A percentile compares a stretch with the other conserved stretches of the same genome.
Evolutionary conservation across 129 eudicot species (phyloP).

Genomic region (Heracleum sosnowskyi): DNA sequence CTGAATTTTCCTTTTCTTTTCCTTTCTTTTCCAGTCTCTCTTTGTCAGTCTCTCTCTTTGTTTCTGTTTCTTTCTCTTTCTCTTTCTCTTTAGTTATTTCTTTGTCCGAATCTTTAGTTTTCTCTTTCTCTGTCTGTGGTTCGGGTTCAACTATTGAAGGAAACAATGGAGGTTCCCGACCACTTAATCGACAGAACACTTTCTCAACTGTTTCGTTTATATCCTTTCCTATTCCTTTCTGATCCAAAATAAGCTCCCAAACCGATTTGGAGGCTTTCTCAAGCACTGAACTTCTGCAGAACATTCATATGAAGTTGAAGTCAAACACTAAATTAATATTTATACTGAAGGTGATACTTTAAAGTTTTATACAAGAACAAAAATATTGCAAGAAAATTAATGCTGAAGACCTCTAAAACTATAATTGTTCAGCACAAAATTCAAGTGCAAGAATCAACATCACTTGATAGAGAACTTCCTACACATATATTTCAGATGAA

Average conservation of each 20-base stretch:
- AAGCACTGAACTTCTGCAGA: conserved; percentile 73
- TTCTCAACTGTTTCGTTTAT: conserved; percentile 87
- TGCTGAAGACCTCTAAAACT: not conserved
- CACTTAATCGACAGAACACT: conserved; percentile 77
- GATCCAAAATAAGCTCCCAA: conserved; percentile 86
- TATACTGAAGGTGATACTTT: not conserved
- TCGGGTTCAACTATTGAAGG: conserved; percentile 40
- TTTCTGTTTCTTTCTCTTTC: conserved; percentile 33
- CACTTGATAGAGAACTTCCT: not conserved
- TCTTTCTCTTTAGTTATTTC: conserved; percentile 34
- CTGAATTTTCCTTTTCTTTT: conserved; percentile 36
- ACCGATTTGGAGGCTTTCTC: conserved; percentile 96
- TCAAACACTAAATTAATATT: not conserved
- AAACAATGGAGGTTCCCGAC: conserved; percentile 76
- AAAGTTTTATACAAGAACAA: not conserved
- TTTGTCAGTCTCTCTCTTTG: conserved; percentile 20
- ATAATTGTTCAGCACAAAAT: not conserved
- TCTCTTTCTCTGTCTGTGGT: conserved; percentile 38
- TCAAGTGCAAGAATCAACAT: not conserved
- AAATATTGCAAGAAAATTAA: no score
- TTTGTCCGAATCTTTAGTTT: conserved; percentile 18
- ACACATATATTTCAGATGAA: not conserved
- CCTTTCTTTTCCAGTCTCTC: conserved; percentile 32
- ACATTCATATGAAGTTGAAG: conserved; percentile 12
- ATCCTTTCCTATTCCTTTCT: conserved; percentile 83